These are phyloP conservation scores for Pseudophaeomoniella oleicola DNA, from an alignment of 2,329 filamentous ascomycete species.

Conservation along the genomic window DNA sequence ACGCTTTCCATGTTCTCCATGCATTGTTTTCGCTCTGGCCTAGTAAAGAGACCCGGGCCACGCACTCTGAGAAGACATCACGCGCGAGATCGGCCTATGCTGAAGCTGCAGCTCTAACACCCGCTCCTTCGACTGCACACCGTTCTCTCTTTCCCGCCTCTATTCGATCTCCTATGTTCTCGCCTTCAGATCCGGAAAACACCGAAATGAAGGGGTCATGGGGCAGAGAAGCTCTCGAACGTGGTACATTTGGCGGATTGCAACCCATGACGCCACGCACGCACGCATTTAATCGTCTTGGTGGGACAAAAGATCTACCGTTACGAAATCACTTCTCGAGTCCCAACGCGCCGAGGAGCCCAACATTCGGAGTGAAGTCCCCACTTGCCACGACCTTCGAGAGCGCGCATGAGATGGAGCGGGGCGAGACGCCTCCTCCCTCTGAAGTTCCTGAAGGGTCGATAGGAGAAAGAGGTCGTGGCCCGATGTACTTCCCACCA, in stretches of 20 bases:
- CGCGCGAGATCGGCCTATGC: slow-evolving; percentile 2
- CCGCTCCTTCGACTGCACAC: not conserved
- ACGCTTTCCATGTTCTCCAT: not conserved
- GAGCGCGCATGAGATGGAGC: slow-evolving; percentile 3
- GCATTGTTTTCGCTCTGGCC: slow-evolving; percentile 5
- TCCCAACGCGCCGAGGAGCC: slow-evolving; percentile 10
- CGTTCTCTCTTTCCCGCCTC: slow-evolving; percentile 8
- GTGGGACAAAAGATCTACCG: slow-evolving; percentile 23
- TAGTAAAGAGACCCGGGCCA: slow-evolving; percentile 20
- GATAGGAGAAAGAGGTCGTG: slow-evolving; percentile 5
- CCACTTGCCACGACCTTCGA: slow-evolving; percentile 2
- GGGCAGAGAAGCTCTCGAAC: slow-evolving; percentile 21
- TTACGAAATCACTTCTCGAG: slow-evolving; percentile 18
- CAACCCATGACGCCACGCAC: slow-evolving; percentile 26
- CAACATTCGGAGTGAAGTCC: slow-evolving; percentile 11
- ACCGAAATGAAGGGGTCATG: slow-evolving; percentile 19
- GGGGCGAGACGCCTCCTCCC: too few species aligned
- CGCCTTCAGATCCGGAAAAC: slow-evolving; percentile 20
- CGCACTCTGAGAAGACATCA: slow-evolving; percentile 16
- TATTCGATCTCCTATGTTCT: slow-evolving; percentile 9
- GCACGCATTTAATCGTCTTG: slow-evolving; percentile 25
- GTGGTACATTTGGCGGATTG: slow-evolving; percentile 24
- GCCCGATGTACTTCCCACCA: slow-evolving; percentile 26
- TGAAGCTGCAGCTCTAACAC: not conserved
- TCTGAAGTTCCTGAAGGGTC: too few species aligned